phyloP scores from a whole-genome alignment of 441 rosid species.

The Biscutella auriculata region DNA sequence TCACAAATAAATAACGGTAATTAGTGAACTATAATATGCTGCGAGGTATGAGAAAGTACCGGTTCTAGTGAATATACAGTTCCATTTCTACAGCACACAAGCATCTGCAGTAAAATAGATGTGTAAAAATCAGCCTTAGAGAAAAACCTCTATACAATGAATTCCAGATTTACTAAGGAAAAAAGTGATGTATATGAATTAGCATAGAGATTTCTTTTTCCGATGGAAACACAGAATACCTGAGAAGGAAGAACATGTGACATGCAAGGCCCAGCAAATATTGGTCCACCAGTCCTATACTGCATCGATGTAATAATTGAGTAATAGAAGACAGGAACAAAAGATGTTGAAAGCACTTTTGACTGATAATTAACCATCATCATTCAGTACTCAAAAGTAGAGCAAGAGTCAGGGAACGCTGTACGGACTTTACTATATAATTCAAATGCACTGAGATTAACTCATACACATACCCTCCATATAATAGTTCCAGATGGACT shows the following conservation, averaged over 20 bases:
- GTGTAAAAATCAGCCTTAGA: not conserved
- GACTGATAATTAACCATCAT: not conserved
- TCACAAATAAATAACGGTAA: not conserved
- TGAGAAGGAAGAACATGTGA: slow-evolving; percentile 60
- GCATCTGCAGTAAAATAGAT: slow-evolving; percentile 34
- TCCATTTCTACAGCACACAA: slow-evolving; percentile 78
- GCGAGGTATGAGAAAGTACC: slow-evolving; percentile 30
- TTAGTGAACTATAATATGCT: not conserved
- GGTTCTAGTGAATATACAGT: slow-evolving; percentile 54
- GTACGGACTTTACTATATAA: not conserved
- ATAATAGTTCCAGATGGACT: slow-evolving; percentile 46
- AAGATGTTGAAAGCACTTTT: slow-evolving; percentile 6
- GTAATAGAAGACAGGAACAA: slow-evolving; percentile 6
- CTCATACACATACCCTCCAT: slow-evolving; percentile 59
- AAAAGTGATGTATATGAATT: not conserved
- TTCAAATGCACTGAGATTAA: slow-evolving; percentile 9
- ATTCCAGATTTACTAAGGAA: not conserved
- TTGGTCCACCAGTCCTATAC: slow-evolving; percentile 70
- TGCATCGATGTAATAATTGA: slow-evolving; percentile 22
- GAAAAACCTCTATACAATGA: not conserved
- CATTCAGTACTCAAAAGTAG: not conserved
- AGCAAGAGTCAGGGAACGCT: not conserved
- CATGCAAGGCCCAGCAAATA: slow-evolving; percentile 78
- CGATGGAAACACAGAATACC: slow-evolving; percentile 26
- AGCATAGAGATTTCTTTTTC: not conserved